phyloP scores from a whole-genome alignment of 2,329 filamentous ascomycete species.

The Apiospora sp. region DNA sequence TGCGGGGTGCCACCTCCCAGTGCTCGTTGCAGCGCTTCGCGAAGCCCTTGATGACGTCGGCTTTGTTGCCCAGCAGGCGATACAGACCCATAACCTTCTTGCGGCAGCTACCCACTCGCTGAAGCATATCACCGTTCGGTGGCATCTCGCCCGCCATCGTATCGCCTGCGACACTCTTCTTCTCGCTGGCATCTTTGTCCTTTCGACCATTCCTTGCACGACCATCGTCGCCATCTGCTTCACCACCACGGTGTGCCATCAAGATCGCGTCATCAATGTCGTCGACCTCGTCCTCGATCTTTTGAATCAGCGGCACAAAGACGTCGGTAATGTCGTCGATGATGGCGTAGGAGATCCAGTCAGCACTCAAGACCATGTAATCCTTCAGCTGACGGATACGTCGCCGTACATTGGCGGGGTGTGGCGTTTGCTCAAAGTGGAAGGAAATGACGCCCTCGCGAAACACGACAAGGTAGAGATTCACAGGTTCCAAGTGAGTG shows the following conservation, averaged over 20 bases:
- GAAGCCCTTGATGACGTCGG: conserved; percentile 98
- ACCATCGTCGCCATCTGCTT: conserved; percentile 44
- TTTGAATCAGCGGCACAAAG: conserved; percentile 90
- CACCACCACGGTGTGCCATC: conserved; percentile 71
- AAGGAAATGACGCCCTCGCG: conserved; percentile 94
- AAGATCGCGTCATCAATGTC: conserved; percentile 95
- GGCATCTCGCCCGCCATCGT: conserved; percentile 49
- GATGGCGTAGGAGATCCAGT: conserved; percentile 98
- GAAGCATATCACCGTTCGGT: conserved; percentile 81
- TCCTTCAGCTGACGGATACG: conserved; percentile 93
- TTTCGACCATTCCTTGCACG: background rate
- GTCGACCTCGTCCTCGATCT: conserved; percentile 95
- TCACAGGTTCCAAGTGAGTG: conserved; percentile 92
- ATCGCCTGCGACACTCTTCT: conserved; percentile 53
- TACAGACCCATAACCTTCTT: conserved; percentile 98
- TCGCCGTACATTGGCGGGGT: conserved; percentile 93
- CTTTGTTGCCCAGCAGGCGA: conserved; percentile 92
- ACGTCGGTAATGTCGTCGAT: conserved; percentile 99
- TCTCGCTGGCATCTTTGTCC: conserved; percentile 46
- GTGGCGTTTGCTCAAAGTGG: conserved; percentile 95
- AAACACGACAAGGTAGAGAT: conserved; percentile 98
- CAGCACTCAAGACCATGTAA: conserved; percentile 89
- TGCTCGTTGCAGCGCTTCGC: conserved; percentile 98
- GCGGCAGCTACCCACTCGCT: conserved; percentile 89
- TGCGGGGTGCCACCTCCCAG: conserved; percentile 94